Evolutionary conservation across 2,329 filamentous ascomycete genomes (phyloP).

Genomic region (Bimuria novae-zelandiae): DNA sequence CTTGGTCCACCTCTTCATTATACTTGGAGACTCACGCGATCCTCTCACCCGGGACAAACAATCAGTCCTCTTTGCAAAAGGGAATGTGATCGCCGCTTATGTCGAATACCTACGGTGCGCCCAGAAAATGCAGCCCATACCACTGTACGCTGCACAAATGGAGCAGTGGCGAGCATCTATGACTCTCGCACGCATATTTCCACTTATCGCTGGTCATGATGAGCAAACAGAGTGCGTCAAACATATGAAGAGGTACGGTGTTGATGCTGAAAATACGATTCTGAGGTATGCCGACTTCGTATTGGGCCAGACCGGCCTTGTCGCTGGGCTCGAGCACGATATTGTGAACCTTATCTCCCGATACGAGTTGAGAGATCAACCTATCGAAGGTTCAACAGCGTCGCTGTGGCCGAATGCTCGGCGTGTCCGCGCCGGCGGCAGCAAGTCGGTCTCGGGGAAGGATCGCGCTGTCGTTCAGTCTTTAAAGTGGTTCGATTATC

Average conservation of each 20-base stretch:
- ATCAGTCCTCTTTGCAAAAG: constrained; percentile 56
- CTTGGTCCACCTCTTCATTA: constrained; percentile 62
- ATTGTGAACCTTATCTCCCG: constrained; percentile 34
- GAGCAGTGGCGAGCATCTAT: constrained; percentile 66
- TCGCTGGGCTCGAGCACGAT: constrained; percentile 27
- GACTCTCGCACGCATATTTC: constrained; percentile 75
- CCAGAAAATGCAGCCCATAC: constrained; percentile 76
- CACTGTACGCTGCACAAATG: constrained; percentile 85
- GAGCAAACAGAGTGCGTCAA: constrained; percentile 71
- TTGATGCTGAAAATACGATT: constrained; percentile 76
- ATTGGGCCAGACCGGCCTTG: constrained; percentile 29
- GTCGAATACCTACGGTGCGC: constrained; percentile 76
- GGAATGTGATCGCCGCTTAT: constrained; percentile 81
- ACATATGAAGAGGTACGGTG: constrained; percentile 74
- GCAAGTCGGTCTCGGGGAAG: constrained; percentile 56
- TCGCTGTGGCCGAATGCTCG: constrained; percentile 62
- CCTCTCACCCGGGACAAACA: constrained; percentile 17
- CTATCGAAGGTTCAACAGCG: constrained; percentile 41
- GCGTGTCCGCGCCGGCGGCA: constrained; percentile 62
- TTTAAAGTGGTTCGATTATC: constrained; percentile 81
- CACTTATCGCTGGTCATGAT: constrained; percentile 68
- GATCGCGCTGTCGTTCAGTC: constrained; percentile 78
- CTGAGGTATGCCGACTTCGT: constrained; percentile 64
- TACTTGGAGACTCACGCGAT: constrained; percentile 58
- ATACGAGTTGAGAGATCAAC: constrained; percentile 58